Evolutionary conservation across 1,284 basidiomycete species (phyloP).

Genomic region (Tylopilus sp.): DNA sequence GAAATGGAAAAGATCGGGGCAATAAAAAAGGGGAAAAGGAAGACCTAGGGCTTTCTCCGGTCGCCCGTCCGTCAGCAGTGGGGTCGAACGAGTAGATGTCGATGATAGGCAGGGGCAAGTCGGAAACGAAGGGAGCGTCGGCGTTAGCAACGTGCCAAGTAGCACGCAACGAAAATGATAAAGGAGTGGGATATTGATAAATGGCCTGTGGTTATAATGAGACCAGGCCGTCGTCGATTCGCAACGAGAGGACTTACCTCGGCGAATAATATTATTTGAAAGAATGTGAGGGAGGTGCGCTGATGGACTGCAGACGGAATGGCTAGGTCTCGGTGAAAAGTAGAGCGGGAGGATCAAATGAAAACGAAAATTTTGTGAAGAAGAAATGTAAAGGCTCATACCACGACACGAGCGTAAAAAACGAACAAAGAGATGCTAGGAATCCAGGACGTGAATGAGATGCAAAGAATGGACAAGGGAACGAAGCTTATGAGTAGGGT

Average conservation of each 20-base stretch:
- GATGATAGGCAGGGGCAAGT: background rate
- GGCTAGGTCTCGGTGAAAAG: background rate
- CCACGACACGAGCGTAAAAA: slow-evolving; percentile 6
- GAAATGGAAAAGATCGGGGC: background rate
- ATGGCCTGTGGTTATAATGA: slow-evolving; percentile 6
- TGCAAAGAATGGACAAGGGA: background rate
- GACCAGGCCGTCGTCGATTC: background rate
- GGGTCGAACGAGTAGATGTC: background rate
- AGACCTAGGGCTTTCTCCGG: background rate
- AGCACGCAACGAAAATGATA: background rate
- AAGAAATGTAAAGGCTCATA: background rate
- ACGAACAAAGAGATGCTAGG: slow-evolving; percentile 11
- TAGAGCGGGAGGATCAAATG: background rate
- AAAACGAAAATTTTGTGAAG: background rate
- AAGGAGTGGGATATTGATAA: slow-evolving; percentile 7
- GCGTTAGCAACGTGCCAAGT: background rate
- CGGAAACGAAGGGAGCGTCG: slow-evolving; percentile 2
- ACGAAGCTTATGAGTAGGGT: slow-evolving; percentile 6
- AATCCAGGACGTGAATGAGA: slow-evolving; percentile 3
- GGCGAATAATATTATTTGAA: slow-evolving; percentile 7
- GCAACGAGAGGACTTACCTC: slow-evolving; percentile 15
- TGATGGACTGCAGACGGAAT: slow-evolving; percentile 4
- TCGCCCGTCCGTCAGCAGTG: background rate
- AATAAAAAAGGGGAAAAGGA: background rate
- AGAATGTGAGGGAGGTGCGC: background rate